Evolutionary conservation across 2,329 filamentous ascomycete genomes (phyloP), one percentile per base, ranked within the genome.

Genomic region (Pyrenophora graminea): DNA sequence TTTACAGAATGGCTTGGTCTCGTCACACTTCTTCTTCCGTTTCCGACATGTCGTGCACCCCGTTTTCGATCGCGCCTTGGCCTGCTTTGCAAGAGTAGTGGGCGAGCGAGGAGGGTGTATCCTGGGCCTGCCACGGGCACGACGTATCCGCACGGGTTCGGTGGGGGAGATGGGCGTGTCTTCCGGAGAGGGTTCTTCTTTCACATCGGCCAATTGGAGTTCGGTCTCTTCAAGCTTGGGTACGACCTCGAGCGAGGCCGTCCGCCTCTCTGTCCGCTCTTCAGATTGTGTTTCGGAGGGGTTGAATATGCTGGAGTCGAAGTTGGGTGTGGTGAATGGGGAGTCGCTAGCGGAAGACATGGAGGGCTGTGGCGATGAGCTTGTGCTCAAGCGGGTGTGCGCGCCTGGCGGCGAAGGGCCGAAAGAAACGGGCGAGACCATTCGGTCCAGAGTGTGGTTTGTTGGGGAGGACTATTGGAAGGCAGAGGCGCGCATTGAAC

Each of bases 71-170:
- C 81, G 76, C 17, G 89, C 90, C 70, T 95, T 95, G 51, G 89
- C 85, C 44, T 89, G 76, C 69, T 94, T 95, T 65, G 82, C 83
- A 42, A 84, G 75, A 15, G 79, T 75, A 31, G 82, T 80, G 1
- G 85, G 81, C 6, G 80, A 76, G 19, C 80, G 81, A 15, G 88
- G 76, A 33, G 90, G 88, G 63, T 91, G 85, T 76, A 96, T 96
- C 72, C 91, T 82, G 43, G 91, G 91, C 47, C 91, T 82, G 30
- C 91, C 91, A 66, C 91, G 84, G 48, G 75, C 76, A 38, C 75
- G 63, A 53, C 75, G 66, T 37, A 71, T 66, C 39, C 74, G 64
- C 42, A 70, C 63, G n/a, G 69, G 65, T 54, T 70, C 65, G 31
- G 67, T 72, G 15, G 71, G 68, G 4, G 69, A 69, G 30, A 71